phyloP scores from a whole-genome alignment of 495 filamentous ascomycete species.

The Penicillium salamii region DNA sequence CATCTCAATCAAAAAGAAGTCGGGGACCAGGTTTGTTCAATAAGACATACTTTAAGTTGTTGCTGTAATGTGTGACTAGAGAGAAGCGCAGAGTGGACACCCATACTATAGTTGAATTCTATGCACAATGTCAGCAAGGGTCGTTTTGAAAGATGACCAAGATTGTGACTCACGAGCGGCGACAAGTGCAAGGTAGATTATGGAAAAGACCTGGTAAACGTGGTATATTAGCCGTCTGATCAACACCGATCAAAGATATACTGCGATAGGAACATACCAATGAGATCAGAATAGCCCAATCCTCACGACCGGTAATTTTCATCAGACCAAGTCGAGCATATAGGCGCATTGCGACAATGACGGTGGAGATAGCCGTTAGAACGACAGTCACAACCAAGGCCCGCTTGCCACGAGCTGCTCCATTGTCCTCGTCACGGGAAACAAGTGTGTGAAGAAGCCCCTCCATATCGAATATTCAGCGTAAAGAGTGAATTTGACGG shows the following conservation, averaged over 20 bases:
- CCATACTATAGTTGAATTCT: constrained; percentile 36
- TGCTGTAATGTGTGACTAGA: constrained; percentile 15
- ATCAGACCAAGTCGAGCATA: constrained; percentile 35
- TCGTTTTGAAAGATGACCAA: not conserved
- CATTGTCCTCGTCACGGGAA: constrained; percentile 18
- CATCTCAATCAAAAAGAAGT: not conserved
- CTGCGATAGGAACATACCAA: constrained; percentile 13
- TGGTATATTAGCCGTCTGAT: not conserved
- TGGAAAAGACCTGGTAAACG: constrained; percentile 17
- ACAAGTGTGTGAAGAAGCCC: constrained; percentile 13
- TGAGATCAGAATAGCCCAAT: constrained; percentile 33
- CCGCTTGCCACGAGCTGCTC: constrained; percentile 23
- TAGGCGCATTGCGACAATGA: constrained; percentile 33
- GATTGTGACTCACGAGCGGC: constrained; percentile 27
- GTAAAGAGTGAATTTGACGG: constrained; percentile 4
- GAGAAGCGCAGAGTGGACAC: constrained; percentile 21
- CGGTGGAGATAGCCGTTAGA: constrained; percentile 25
- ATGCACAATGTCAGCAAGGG: not conserved
- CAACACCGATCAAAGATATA: no score
- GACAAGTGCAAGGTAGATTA: constrained; percentile 34
- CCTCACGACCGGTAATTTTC: constrained; percentile 36
- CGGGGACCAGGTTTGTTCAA: not conserved
- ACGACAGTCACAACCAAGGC: constrained; percentile 38
- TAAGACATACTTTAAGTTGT: constrained; percentile 31
- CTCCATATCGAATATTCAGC: constrained; percentile 17